Conservation (phyloP, 768 basidiomycete genomes). For the Mycena maculata region DNA sequence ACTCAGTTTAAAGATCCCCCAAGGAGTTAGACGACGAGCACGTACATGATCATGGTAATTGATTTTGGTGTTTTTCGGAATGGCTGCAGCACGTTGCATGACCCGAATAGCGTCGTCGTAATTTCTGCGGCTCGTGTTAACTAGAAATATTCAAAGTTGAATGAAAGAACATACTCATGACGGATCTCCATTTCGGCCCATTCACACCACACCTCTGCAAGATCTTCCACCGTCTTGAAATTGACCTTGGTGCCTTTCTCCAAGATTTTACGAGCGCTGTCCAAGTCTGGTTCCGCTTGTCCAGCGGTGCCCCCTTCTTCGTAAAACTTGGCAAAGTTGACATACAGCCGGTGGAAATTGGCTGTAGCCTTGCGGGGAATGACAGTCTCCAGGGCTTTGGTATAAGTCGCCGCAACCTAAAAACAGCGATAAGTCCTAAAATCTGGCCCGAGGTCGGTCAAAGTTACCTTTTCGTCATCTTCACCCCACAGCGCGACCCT, state of each 20-base stretch:
- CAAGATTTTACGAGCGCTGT: constrained; percentile 89
- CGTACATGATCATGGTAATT: constrained; percentile 95
- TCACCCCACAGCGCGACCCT: constrained; percentile 92
- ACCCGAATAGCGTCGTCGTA: constrained; percentile 95
- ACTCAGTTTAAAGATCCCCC: constrained; percentile 7
- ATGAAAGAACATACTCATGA: constrained; percentile 77
- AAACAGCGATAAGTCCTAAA: constrained; percentile 11
- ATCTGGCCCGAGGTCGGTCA: neutral
- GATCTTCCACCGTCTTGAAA: constrained; percentile 95
- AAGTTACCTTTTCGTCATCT: constrained; percentile 89
- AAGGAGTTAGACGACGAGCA: constrained; percentile 16
- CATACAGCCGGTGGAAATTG: constrained; percentile 88
- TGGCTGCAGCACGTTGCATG: constrained; percentile 95
- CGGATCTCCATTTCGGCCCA: constrained; percentile 99
- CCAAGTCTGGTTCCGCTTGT: constrained; percentile 83
- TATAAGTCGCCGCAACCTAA: constrained; percentile 94
- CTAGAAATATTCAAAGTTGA: neutral
- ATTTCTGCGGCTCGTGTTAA: constrained; percentile 67
- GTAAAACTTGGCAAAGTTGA: constrained; percentile 98
- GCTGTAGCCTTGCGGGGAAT: constrained; percentile 90
- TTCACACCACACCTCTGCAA: constrained; percentile 99
- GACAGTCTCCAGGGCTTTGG: constrained; percentile 87
- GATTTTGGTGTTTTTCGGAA: constrained; percentile 90
- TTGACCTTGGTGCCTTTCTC: constrained; percentile 93
- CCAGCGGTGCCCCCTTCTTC: constrained; percentile 91